Evolutionary conservation across 805 yeast species (phyloP).

Genomic region (Metschnikowia vanudenii): DNA sequence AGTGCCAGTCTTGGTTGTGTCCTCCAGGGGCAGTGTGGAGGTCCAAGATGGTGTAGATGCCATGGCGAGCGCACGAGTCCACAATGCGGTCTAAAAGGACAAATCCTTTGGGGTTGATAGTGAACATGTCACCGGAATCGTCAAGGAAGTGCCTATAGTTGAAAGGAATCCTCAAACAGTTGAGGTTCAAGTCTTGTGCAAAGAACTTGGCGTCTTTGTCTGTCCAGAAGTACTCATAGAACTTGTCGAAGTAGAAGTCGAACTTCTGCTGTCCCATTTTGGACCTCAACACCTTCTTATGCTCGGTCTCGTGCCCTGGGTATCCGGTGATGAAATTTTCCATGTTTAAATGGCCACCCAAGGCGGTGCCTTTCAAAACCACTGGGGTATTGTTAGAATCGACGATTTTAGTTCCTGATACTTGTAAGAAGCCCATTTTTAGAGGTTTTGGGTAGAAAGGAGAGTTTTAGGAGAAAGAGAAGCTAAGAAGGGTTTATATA

Average conservation of each 20-base stretch:
- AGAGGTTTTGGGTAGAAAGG: too few species aligned
- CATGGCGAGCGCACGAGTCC: constrained; percentile 44
- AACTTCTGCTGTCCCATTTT: constrained; percentile 48
- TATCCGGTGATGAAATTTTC: constrained; percentile 57
- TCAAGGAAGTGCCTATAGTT: constrained; percentile 51
- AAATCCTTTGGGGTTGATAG: constrained; percentile 46
- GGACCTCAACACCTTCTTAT: constrained; percentile 38
- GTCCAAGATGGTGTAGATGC: constrained; percentile 49
- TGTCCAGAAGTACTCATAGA: constrained; percentile 55
- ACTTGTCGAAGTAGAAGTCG: constrained; percentile 49
- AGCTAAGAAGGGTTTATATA: too few species aligned
- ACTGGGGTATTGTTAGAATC: constrained; percentile 39
- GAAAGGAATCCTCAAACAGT: constrained; percentile 51
- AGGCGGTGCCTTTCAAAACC: constrained; percentile 48
- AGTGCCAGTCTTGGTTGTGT: constrained; percentile 56
- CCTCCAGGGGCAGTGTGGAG: constrained; percentile 54
- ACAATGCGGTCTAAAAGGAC: constrained; percentile 43
- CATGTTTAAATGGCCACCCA: constrained; percentile 54
- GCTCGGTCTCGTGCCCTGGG: constrained; percentile 54
- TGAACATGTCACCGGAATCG: constrained; percentile 44
- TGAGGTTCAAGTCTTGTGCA: constrained; percentile 38
- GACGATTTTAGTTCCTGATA: constrained; percentile 48
- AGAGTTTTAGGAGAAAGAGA: too few species aligned
- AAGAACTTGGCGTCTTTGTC: constrained; percentile 49
- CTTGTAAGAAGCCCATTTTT: constrained; percentile 33